These are phyloP conservation scores for Ascochyta clinopodiicola DNA, from an alignment of 2,329 filamentous ascomycete species.

Conservation along the genomic window DNA sequence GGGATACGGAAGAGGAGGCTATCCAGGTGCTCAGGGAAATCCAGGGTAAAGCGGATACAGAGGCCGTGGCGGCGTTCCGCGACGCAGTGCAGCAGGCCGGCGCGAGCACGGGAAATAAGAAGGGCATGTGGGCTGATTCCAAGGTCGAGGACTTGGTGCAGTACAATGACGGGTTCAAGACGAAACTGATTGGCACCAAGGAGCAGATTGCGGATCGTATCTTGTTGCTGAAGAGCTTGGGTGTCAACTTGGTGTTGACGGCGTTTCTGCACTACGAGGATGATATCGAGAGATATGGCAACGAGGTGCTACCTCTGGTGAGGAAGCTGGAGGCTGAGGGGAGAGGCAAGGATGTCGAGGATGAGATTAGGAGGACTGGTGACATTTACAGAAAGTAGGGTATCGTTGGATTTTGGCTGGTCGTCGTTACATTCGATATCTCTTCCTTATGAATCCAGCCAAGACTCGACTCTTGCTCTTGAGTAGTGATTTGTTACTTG, in stretches of 20 bases:
- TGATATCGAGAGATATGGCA: conserved; percentile 59
- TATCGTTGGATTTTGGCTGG: background rate
- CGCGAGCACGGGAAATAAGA: conserved; percentile 55
- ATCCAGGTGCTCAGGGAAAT: conserved; percentile 59
- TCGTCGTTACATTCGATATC: background rate
- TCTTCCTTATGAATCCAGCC: conserved; percentile 2
- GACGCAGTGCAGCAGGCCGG: conserved; percentile 60
- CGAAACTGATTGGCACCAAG: conserved; percentile 60
- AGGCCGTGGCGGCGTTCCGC: conserved; percentile 58
- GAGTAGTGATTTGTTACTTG: conserved; percentile 19
- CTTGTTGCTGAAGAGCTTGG: conserved; percentile 55
- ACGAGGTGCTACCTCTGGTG: conserved; percentile 56
- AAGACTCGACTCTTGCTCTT: conserved; percentile 9
- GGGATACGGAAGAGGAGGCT: conserved; percentile 59
- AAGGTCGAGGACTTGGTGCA: conserved; percentile 62
- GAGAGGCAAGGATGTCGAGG: conserved; percentile 55
- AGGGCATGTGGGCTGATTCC: conserved; percentile 61
- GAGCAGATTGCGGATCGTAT: conserved; percentile 61
- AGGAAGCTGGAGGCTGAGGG: conserved; percentile 57
- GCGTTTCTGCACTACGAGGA: conserved; percentile 62
- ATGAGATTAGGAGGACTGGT: conserved; percentile 57
- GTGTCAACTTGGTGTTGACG: conserved; percentile 53
- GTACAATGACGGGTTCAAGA: conserved; percentile 64
- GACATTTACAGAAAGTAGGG: conserved; percentile 52
- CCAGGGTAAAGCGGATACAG: conserved; percentile 60